These are phyloP conservation scores for apple (Malus domestica) DNA, from an alignment of 306 rosid genomes.

Conservation along the genomic window DNA sequence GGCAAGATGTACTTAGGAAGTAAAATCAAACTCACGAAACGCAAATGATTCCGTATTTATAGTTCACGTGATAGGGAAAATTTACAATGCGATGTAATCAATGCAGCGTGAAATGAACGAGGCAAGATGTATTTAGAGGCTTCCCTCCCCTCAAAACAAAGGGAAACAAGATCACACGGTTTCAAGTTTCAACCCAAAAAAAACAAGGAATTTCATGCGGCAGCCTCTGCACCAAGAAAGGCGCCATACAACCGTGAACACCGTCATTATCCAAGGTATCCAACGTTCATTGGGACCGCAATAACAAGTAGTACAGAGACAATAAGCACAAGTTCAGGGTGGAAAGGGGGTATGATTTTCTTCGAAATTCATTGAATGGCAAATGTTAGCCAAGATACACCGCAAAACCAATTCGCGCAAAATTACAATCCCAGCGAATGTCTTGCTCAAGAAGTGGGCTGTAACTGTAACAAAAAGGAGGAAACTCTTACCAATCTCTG, in stretches of 20 bases:
- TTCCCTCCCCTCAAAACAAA: too few relatives aligned
- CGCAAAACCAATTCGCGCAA: slow-evolving; percentile 43
- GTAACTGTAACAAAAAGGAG: slow-evolving; percentile 22
- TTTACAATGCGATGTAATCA: too few relatives aligned
- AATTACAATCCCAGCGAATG: slow-evolving; percentile 36
- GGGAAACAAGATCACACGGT: background rate
- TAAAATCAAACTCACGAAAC: too few relatives aligned
- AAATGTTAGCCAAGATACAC: slow-evolving; percentile 36
- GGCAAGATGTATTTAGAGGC: too few relatives aligned
- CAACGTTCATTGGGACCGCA: background rate
- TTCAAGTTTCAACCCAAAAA: background rate
- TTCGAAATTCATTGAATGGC: slow-evolving; percentile 6
- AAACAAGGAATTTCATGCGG: background rate
- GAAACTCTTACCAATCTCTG: slow-evolving; percentile 41
- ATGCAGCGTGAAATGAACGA: too few relatives aligned
- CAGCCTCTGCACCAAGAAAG: background rate
- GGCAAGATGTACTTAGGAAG: too few relatives aligned
- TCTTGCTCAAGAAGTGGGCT: slow-evolving; percentile 24
- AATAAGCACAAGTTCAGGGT: background rate
- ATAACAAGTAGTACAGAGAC: background rate
- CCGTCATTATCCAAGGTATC: background rate
- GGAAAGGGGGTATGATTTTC: slow-evolving; percentile 11
- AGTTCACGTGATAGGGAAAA: too few relatives aligned
- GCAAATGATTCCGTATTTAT: too few relatives aligned
- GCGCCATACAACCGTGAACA: background rate